phyloP scores from a whole-genome alignment of 306 rosid species.

The Quercus engelmannii region DNA sequence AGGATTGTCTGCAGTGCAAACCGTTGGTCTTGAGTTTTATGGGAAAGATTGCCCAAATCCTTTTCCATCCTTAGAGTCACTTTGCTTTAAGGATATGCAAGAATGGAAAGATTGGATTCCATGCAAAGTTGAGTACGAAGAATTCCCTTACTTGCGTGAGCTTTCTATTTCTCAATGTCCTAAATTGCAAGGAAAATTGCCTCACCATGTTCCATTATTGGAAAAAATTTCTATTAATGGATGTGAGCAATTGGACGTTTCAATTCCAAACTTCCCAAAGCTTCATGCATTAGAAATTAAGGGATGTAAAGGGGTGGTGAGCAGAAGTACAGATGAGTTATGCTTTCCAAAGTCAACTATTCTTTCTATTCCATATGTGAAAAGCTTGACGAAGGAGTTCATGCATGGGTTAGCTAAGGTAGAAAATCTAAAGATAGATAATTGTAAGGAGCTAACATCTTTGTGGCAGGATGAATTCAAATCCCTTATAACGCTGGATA shows the following conservation, averaged over 20 bases:
- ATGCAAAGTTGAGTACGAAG: neutral
- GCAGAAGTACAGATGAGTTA: neutral
- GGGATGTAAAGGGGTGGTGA: neutral
- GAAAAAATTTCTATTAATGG: neutral
- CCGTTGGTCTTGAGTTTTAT: neutral
- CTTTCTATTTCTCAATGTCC: neutral
- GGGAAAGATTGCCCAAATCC: neutral
- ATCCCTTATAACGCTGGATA: too few species aligned
- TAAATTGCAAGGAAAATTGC: neutral
- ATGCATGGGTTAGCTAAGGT: neutral
- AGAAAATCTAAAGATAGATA: neutral
- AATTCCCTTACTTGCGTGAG: neutral
- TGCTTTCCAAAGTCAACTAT: neutral
- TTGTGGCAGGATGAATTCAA: neutral
- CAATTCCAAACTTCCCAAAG: neutral
- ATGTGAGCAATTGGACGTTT: neutral
- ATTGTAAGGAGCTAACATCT: neutral
- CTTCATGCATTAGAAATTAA: neutral
- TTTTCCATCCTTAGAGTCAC: neutral
- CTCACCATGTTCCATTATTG: neutral
- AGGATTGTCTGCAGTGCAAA: neutral
- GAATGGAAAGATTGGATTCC: neutral
- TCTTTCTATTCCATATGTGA: neutral
- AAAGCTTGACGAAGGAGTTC: neutral
- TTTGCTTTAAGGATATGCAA: neutral